Percentiles rank a stretch among this genome's conserved stretches.
Evolutionary conservation across 2,329 filamentous ascomycete genomes (phyloP).

Genomic region (Hirsutella minnesotensis): DNA sequence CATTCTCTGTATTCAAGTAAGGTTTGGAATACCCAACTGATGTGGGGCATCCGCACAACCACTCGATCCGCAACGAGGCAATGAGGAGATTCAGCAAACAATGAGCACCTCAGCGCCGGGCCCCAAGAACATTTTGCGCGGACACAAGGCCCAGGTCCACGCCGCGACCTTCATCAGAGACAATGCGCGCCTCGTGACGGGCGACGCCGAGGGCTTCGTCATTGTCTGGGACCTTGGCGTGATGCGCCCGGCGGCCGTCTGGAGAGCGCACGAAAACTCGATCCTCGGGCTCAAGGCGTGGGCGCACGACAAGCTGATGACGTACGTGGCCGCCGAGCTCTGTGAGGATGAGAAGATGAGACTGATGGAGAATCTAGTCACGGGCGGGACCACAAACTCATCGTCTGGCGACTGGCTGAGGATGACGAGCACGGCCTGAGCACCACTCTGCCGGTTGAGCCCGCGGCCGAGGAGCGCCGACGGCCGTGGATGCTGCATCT

Average conservation of each 20-base stretch:
- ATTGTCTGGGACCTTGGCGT: conserved; percentile 75
- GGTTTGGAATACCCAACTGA: no score
- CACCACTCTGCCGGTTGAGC: conserved; percentile 59
- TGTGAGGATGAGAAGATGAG: neutral
- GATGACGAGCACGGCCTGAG: conserved; percentile 54
- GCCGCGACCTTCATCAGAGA: conserved; percentile 57
- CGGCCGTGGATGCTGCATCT: conserved; percentile 80
- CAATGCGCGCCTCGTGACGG: conserved; percentile 71
- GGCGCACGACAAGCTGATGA: conserved; percentile 64
- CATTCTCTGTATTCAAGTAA: neutral
- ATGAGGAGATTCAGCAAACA: neutral
- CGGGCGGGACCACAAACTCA: conserved; percentile 76
- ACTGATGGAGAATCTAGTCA: conserved; percentile 43
- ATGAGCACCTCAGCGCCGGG: conserved; percentile 19
- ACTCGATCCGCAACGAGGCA: no score
- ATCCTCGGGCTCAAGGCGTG: conserved; percentile 67
- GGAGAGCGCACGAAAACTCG: conserved; percentile 70
- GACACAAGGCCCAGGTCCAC: conserved; percentile 73
- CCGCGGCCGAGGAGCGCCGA: conserved; percentile 31
- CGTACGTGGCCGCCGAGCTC: conserved; percentile 42
- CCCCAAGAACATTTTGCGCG: conserved; percentile 61
- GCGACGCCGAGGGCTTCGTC: conserved; percentile 83
- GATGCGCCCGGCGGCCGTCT: conserved; percentile 72
- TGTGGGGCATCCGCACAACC: no score
- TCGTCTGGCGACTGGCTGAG: conserved; percentile 65